These are phyloP conservation scores for Phlyctochytrium arcticum DNA, from an alignment of 192 early-diverging fungal species.

Conservation along the genomic window DNA sequence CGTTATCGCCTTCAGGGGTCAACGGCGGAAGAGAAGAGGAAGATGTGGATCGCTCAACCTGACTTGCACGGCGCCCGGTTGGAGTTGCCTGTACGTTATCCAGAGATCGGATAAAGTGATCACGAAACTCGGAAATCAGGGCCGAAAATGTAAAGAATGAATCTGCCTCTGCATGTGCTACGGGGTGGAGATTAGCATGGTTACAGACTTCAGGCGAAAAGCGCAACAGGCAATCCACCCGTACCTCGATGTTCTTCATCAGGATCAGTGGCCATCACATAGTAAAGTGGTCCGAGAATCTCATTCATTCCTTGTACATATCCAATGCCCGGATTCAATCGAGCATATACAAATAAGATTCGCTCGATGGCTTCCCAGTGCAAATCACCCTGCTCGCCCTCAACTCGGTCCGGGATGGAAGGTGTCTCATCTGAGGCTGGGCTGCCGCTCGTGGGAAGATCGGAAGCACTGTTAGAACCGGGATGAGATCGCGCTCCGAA, in stretches of 20 bases:
- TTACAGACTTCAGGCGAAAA: too few species aligned
- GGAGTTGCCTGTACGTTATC: slow-evolving; percentile 41
- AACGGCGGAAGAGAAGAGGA: neutral
- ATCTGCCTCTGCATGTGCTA: slow-evolving; percentile 75
- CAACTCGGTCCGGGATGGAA: neutral
- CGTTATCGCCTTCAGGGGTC: neutral
- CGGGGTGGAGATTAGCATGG: neutral
- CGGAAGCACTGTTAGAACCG: neutral
- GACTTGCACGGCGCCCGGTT: too few species aligned
- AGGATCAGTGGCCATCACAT: slow-evolving; percentile 61
- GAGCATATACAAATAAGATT: slow-evolving; percentile 73
- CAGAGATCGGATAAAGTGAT: slow-evolving; percentile 73
- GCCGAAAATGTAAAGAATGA: slow-evolving; percentile 72
- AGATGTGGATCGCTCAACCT: too few species aligned
- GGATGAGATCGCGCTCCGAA: slow-evolving; percentile 47
- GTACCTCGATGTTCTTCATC: slow-evolving; percentile 33
- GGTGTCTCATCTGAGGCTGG: neutral
- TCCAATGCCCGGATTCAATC: slow-evolving; percentile 73
- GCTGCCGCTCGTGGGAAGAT: neutral
- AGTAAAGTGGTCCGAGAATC: slow-evolving; percentile 75
- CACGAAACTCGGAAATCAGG: slow-evolving; percentile 67
- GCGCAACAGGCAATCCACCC: too few species aligned
- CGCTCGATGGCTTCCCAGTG: slow-evolving; percentile 79
- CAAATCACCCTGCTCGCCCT: slow-evolving; percentile 39
- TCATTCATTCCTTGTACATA: slow-evolving; percentile 93